Conservation (phyloP, 2,329 filamentous ascomycete species). For the Aspergillus spinulosporus region DNA sequence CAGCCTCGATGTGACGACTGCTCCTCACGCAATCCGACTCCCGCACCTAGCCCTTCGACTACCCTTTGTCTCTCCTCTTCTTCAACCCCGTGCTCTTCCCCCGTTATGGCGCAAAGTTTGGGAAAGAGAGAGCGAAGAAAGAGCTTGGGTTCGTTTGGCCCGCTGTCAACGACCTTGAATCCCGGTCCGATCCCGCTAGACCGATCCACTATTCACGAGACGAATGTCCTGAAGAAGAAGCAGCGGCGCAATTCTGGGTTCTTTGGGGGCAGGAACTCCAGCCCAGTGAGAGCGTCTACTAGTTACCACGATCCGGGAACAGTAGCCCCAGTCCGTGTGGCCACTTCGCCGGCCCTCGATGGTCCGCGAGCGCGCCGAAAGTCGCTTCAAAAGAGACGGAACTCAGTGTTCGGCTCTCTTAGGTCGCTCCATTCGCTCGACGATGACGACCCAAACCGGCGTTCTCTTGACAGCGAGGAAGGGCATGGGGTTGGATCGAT, state of each 20-base stretch:
- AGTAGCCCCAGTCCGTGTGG: constrained; percentile 26
- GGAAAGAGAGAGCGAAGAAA: constrained; percentile 39
- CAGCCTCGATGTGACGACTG: constrained; percentile 33
- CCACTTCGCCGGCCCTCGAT: constrained; percentile 30
- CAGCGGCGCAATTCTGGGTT: constrained; percentile 42
- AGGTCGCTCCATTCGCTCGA: constrained; percentile 53
- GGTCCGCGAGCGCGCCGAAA: constrained; percentile 40
- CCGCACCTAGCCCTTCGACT: constrained; percentile 3
- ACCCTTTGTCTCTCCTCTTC: constrained; percentile 7
- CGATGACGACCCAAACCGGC: constrained; percentile 35
- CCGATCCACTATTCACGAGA: constrained; percentile 42
- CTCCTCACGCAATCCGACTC: constrained; percentile 11
- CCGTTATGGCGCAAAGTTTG: constrained; percentile 35
- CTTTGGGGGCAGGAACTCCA: constrained; percentile 35
- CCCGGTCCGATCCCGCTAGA: constrained; percentile 30
- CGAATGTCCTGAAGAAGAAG: constrained; percentile 35
- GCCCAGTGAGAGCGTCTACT: constrained; percentile 24
- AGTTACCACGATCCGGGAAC: constrained; percentile 30
- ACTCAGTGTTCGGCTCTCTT: constrained; percentile 62
- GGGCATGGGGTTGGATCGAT: constrained; percentile 43
- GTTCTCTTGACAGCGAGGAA: constrained; percentile 23
- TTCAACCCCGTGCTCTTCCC: constrained; percentile 14
- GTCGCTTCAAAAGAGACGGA: constrained; percentile 49
- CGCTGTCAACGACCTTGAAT: constrained; percentile 28
- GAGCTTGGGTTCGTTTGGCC: constrained; percentile 36